Evolutionary conservation across 108 stramenopile genomes (phyloP), one percentile per base, ranked within the genome.

Genomic region (Cyclotella distinguenda): DNA sequence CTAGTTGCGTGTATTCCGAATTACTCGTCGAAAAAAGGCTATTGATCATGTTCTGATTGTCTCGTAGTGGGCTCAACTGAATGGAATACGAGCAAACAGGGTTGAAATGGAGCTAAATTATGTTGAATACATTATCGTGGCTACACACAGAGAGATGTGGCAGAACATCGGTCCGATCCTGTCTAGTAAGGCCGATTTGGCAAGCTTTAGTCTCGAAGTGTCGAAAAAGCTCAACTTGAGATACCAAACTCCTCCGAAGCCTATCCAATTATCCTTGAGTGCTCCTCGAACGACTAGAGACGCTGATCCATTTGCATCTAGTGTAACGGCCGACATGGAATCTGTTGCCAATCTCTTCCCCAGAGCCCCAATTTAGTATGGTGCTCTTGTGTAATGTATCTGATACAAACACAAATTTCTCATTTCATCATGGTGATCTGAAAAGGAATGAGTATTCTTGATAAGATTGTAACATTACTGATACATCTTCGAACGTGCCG

Each of bases 61-160:
- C n/a, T n/a, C n/a, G n/a, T n/a, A 74, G 71, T 80, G 79, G 79
- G 60, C 50, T 1, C 42, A 47, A 35, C 58, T 81, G 51, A 76
- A 75, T 62, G 74, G 64, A n/a, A 66, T 81, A 26, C 70, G 75
- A 15, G 64, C 75, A 30, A 77, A 70, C 22, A 34, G 75, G 28
- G 70, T 81, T 8, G 70, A 81, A 33, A 63, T 71, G 68, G 80
- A 81, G 35, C 52, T 71, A 10, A 75, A 75, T 36, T 81, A 66
- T 42, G 74, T 79, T 38, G 78, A 79, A 27, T 73, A 74, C 28
- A 66, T 78, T 18, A 63, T 78, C 16, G 54, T 63, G 8, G 54
- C 62, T 9, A 74, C 73, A 47, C 79, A 80, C 36, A 28, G 68
- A 43, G 79, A 80, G 43, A 60, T 62, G 56, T 80, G 79, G 80